Percentiles rank a stretch among this genome's conserved stretches.
These are phyloP conservation scores for Volutella citrinella DNA, from an alignment of 2,329 filamentous ascomycete species.

Conservation along the genomic window DNA sequence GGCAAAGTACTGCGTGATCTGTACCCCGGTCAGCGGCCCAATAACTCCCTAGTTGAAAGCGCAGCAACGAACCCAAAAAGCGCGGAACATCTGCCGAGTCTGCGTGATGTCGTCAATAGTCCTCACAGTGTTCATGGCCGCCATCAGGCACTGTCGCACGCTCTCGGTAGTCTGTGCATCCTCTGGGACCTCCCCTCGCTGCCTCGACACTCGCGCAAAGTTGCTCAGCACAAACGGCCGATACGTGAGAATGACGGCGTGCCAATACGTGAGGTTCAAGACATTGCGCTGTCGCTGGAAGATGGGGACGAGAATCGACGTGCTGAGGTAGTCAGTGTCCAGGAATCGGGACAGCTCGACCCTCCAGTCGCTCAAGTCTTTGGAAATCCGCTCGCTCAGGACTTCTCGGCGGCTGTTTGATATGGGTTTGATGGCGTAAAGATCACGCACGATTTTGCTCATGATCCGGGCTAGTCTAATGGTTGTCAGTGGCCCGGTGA, in stretches of 20 bases:
- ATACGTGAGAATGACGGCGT: constrained; percentile 38
- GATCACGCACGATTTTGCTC: constrained; percentile 30
- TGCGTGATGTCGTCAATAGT: constrained; percentile 21
- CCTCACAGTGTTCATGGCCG: constrained; percentile 18
- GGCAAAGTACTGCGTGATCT: constrained; percentile 25
- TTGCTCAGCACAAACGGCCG: constrained; percentile 36
- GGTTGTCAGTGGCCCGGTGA: no score
- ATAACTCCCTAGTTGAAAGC: neutral
- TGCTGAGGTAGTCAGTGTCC: constrained; percentile 34
- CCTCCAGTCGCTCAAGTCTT: constrained; percentile 34
- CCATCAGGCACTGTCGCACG: constrained; percentile 17
- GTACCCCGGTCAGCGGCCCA: neutral
- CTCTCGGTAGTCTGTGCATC: constrained; percentile 14
- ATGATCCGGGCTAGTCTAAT: constrained; percentile 35
- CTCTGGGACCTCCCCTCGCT: constrained; percentile 4
- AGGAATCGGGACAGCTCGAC: constrained; percentile 34
- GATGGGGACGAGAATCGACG: constrained; percentile 33
- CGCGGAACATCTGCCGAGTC: constrained; percentile 19
- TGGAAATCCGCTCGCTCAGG: constrained; percentile 26
- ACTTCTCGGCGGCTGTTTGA: constrained; percentile 22
- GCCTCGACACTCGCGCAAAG: constrained; percentile 21
- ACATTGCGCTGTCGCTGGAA: constrained; percentile 41
- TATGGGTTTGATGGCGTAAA: constrained; percentile 35
- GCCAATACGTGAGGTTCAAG: constrained; percentile 40
- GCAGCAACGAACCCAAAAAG: constrained; percentile 17